Conservation (phyloP, 2,329 filamentous ascomycete species). For the Grosmannia huntii region DNA sequence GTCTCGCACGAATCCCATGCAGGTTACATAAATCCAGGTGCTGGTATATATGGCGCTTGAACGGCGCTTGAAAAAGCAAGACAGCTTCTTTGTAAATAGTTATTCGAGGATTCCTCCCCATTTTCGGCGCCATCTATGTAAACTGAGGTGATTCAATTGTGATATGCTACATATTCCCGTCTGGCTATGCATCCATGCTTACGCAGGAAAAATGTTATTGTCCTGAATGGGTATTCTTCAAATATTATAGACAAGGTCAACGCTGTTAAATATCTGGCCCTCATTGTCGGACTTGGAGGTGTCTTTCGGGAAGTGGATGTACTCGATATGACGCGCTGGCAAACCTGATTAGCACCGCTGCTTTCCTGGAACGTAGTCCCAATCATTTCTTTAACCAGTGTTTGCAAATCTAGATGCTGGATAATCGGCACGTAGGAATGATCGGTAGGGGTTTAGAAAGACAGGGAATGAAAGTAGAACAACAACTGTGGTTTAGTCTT, state of each 20-base stretch:
- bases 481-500: no score
- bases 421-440: no score
- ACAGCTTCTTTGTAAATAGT: no score
- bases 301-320: slow-evolving; percentile 80
- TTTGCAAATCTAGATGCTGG: no score
- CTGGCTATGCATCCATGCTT: background rate
- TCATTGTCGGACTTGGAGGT: slow-evolving; percentile 43
- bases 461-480: no score
- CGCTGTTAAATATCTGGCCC: slow-evolving; percentile 69
- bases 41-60: no score
- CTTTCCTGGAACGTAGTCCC: slow-evolving; percentile 54
- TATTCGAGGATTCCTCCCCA: no score
- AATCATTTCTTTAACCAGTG: slow-evolving; percentile 38
- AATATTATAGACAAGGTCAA: slow-evolving; percentile 53
- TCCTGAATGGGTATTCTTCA: slow-evolving; percentile 18
- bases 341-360: slow-evolving; percentile 40
- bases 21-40: no score
- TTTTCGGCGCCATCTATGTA: no score
- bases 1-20: no score
- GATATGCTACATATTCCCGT: background rate
- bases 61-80: no score
- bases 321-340: slow-evolving; percentile 78
- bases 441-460: no score
- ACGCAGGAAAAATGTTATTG: background rate
- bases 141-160: background rate